Evolutionary conservation across 768 basidiomycete genomes (phyloP).

Genomic region (Tylopilus sp.): DNA sequence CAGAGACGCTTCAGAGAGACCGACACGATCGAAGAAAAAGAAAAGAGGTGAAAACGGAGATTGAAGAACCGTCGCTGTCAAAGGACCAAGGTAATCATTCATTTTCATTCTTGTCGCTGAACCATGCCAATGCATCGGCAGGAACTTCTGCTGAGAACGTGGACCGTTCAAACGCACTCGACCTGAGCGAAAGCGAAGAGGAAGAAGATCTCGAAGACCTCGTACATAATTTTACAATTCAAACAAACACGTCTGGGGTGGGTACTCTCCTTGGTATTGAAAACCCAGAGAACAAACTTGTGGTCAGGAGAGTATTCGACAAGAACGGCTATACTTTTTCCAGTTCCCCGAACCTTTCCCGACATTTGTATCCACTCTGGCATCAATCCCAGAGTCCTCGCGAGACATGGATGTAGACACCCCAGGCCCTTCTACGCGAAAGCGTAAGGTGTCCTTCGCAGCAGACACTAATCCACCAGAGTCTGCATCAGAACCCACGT

Average conservation of each 20-base stretch:
- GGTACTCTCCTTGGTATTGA: background rate
- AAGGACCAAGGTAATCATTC: constrained; percentile 34
- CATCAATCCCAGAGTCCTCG: constrained; percentile 25
- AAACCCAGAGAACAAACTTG: background rate
- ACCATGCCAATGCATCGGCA: background rate
- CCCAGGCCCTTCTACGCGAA: constrained; percentile 24
- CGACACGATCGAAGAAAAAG: constrained; percentile 35
- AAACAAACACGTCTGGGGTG: constrained; percentile 40
- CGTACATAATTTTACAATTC: constrained; percentile 60
- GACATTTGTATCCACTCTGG: constrained; percentile 47
- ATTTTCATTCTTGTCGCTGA: background rate
- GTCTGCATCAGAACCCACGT: constrained; percentile 22
- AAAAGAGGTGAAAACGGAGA: constrained; percentile 39
- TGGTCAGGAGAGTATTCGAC: constrained; percentile 46
- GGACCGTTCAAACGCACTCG: constrained; percentile 56
- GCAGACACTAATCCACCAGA: constrained; percentile 53
- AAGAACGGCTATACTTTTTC: constrained; percentile 80
- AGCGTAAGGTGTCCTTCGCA: constrained; percentile 61
- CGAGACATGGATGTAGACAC: constrained; percentile 36
- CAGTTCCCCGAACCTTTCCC: constrained; percentile 90
- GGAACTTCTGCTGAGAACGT: constrained; percentile 19
- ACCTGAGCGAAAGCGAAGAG: constrained; percentile 74
- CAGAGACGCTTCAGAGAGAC: constrained; percentile 63
- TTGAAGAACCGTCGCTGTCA: constrained; percentile 36
- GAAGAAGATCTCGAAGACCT: constrained; percentile 80